Evolutionary conservation across 2,329 filamentous ascomycete species (phyloP).

Genomic region (Penicillium sp.): DNA sequence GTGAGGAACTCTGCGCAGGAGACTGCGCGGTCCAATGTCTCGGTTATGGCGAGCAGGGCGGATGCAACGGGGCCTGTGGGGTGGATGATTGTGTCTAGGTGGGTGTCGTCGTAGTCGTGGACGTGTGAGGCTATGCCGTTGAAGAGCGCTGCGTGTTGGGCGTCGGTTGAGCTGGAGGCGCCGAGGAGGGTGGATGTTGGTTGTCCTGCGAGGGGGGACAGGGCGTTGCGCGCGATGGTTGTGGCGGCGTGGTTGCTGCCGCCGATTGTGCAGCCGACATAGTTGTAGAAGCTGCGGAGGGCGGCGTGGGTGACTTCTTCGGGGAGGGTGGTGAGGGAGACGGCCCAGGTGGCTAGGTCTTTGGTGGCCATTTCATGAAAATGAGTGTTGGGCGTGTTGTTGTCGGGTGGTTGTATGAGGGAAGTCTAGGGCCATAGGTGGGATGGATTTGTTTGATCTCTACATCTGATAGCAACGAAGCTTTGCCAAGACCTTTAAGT

Average conservation of each 20-base stretch:
- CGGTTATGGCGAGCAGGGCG: slow-evolving; percentile 48
- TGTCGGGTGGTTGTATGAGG: no score
- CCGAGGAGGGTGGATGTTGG: slow-evolving; percentile 42
- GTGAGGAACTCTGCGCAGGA: slow-evolving; percentile 53
- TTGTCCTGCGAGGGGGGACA: slow-evolving; percentile 41
- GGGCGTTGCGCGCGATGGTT: slow-evolving; percentile 37
- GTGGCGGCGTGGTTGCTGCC: slow-evolving; percentile 53
- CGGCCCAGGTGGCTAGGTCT: slow-evolving; percentile 48
- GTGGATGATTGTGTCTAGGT: slow-evolving; percentile 59
- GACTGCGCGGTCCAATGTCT: slow-evolving; percentile 39
- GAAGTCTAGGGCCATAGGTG: no score
- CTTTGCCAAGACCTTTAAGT: no score
- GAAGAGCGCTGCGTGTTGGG: slow-evolving; percentile 54
- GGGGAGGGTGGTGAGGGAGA: slow-evolving; percentile 43
- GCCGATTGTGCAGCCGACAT: slow-evolving; percentile 56
- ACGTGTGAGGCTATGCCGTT: slow-evolving; percentile 60
- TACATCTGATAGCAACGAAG: no score
- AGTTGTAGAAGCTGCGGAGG: slow-evolving; percentile 56
- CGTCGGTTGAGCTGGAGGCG: slow-evolving; percentile 37
- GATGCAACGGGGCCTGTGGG: slow-evolving; percentile 55
- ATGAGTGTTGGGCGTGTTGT: neutral
- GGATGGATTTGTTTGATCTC: no score
- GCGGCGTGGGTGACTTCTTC: slow-evolving; percentile 47
- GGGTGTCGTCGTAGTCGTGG: slow-evolving; percentile 61
- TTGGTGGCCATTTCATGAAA: slow-evolving; percentile 14